Base-by-base conservation (phyloP, 116 monocot species). In the Zostera marina region DNA sequence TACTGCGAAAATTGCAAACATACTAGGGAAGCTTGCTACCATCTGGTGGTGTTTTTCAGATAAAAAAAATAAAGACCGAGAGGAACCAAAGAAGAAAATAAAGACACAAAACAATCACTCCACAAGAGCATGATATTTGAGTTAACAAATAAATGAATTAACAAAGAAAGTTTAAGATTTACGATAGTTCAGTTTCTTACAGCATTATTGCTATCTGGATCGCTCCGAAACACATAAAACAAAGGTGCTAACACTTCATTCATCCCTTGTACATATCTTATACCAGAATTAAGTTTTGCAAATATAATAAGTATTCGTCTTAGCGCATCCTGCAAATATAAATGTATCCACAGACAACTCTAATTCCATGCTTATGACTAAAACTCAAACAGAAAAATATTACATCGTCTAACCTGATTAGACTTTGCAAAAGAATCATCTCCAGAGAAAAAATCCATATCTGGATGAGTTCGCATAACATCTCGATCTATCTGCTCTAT, bases 191-290 rank as follows among this genome's bases (percentile, higher is more conserved):
- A n/a, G n/a, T n/a, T n/a, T 51, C 83, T 72, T 76, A 91, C 91
- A 63, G 85, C 73, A 74, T 82, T 82, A 45, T 66, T 63, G 53
- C 70, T 72, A 67, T 85, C 85, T 21, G 85, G 79, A 73, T 91
- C 91, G 73, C 57, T 91, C 52, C 79, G 56, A 66, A 82, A 85
- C n/a, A 91, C 82, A 70, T 80, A 91, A 47, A 77, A 85, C 13
- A 91, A 44, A n/a, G 91, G 85, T 14, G 91, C 91, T 63, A 91
- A 78, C 67, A 91, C 69, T 70, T 91, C 91, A 58, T 91, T 91
- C 91, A 91, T 91, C 58, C 91, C 91, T 65, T 91, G 91, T 15
- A 91, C 91, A 73, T 91, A 91, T 77, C 74, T 70, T 66, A 91
- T 77, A 44, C 82, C 85, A 6, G 91, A 77, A 76, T 91, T 91